A percentile compares a stretch with the other conserved stretches of the same genome.
phyloP scores from a whole-genome alignment of 225 moss, liverwort and hornwort genomes.

The Ulota crispa region DNA sequence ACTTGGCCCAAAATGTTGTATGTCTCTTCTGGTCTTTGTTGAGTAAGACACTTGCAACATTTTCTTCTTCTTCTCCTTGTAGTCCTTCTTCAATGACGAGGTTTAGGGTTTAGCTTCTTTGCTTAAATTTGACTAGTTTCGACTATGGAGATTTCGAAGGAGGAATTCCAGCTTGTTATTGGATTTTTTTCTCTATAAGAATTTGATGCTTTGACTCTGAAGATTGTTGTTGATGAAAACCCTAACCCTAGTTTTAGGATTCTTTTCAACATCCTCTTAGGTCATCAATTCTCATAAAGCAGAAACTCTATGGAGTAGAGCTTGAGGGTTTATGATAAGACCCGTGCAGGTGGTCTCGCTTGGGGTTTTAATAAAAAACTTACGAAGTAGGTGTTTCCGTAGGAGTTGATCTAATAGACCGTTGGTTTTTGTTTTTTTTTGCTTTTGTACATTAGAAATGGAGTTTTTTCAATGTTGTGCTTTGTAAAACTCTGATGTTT shows the following conservation, averaged over 20 bases:
- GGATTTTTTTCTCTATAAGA: background rate
- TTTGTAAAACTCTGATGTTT: background rate
- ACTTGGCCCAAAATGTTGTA: slow-evolving; percentile 83
- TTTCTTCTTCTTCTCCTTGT: background rate
- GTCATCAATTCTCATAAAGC: background rate
- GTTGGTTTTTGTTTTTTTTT: background rate
- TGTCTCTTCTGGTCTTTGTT: slow-evolving; percentile 89
- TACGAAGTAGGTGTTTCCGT: background rate
- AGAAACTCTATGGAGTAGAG: background rate
- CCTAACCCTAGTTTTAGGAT: background rate
- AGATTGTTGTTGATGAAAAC: background rate
- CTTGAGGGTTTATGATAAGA: background rate
- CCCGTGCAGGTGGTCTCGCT: background rate
- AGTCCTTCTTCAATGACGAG: background rate
- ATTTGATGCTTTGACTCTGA: background rate
- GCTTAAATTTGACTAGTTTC: background rate
- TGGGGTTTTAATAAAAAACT: background rate
- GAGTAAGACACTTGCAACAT: slow-evolving; percentile 57
- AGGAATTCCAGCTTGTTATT: background rate
- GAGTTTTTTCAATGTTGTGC: background rate
- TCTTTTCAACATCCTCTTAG: background rate
- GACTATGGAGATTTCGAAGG: background rate
- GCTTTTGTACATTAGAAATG: background rate
- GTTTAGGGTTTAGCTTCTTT: background rate
- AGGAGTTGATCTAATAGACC: background rate